Conservation (phyloP, 2,329 filamentous ascomycete species). For the Ophiostoma pallidulum region DNA sequence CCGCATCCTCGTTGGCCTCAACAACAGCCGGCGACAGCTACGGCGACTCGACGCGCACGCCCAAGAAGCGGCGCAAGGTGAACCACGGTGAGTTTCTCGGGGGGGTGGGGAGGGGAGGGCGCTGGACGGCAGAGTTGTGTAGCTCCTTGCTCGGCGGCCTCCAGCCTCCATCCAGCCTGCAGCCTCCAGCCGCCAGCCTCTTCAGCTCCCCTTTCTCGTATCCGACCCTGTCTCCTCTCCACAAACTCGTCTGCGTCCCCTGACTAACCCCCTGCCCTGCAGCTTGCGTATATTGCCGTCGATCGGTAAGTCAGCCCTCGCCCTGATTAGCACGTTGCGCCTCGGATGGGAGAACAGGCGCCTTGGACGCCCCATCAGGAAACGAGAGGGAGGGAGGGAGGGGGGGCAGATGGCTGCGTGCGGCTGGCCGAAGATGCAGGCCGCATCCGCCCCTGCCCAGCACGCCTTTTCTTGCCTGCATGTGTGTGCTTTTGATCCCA, state of each 20-base stretch:
- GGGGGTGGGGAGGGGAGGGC: not conserved
- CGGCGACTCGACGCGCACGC: constrained; percentile 42
- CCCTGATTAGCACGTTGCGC: not conserved
- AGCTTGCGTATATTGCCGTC: constrained; percentile 84
- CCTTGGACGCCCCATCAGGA: no score
- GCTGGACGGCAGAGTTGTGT: not conserved
- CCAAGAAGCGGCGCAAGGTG: constrained; percentile 80
- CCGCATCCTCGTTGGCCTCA: not conserved
- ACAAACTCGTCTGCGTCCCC: constrained; percentile 21
- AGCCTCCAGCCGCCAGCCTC: not conserved
- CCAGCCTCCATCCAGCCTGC: no score
- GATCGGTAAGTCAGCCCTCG: constrained; percentile 62
- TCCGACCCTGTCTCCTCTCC: not conserved
- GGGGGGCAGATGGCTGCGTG: no score
- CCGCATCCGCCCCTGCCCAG: no score
- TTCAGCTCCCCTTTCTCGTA: constrained; percentile 3
- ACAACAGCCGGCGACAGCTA: constrained; percentile 17
- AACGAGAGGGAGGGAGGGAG: no score
- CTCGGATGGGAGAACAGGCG: no score
- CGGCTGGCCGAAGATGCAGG: no score
- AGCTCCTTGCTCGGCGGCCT: not conserved
- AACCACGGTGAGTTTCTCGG: constrained; percentile 61
- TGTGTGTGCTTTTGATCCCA: no score
- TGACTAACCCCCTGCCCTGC: constrained; percentile 27
- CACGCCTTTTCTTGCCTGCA: no score